phyloP scores from a whole-genome alignment of 2,329 filamentous ascomycete genomes.

The Neofusicoccum kwambonambiense region DNA sequence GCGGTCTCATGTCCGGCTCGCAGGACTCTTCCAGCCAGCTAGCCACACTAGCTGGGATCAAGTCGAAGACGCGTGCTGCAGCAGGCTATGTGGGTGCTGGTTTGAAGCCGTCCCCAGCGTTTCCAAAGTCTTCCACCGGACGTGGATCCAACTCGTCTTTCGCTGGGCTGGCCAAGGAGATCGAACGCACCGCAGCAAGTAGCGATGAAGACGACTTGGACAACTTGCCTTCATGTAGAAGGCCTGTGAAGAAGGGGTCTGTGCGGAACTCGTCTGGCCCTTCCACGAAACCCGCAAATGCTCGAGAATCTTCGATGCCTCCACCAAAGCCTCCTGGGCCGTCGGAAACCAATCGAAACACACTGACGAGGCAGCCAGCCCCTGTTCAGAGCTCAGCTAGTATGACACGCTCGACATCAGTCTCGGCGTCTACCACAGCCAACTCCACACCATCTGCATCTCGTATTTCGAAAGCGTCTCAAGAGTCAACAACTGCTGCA shows the following conservation, averaged over 20 bases:
- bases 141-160: not conserved
- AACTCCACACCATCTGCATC: not conserved
- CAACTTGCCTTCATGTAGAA: not conserved
- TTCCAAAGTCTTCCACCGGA: not conserved
- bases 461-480: not conserved
- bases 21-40: constrained; percentile 24
- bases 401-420: not conserved
- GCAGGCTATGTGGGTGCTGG: constrained; percentile 10
- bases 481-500: not conserved
- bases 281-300: not conserved
- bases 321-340: not conserved
- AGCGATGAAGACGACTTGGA: constrained; percentile 24
- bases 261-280: not conserved
- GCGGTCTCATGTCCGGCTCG: constrained; percentile 33
- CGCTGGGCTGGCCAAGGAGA: constrained; percentile 14
- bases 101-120: not conserved
- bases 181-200: not conserved
- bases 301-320: constrained; percentile 14
- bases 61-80: constrained; percentile 18
- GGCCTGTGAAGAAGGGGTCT: not conserved
- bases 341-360: not conserved
- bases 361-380: not conserved
- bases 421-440: not conserved
- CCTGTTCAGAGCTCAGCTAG: not conserved
- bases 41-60: constrained; percentile 20